Base-by-base conservation (phyloP, 352 stramenopile species). In the Phytophthora ohioensis region DNA sequence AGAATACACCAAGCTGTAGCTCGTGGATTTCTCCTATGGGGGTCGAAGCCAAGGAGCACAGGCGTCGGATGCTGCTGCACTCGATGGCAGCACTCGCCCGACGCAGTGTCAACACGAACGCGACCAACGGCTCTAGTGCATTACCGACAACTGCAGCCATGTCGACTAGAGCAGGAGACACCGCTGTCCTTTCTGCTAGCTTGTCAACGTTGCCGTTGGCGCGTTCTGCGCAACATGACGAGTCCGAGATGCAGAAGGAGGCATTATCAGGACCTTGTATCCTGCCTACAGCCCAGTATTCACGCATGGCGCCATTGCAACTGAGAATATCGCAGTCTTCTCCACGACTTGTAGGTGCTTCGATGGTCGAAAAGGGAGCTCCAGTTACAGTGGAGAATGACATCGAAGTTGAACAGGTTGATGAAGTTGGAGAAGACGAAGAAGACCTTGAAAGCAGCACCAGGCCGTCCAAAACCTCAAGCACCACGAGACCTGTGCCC, bases 71-170 rank as follows among this genome's bases (percentile, higher is more conserved):
- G 61, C 70, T 83, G 36, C 41, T 84, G 57, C 72, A 76, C 36
- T 79, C 68, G 15, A 84, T 85, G 67, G 73, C 78, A 30, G 54
- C 67, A 17, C 64, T 84, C 0, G 76, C 76, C 9, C 73, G 76
- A 13, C 67, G 67, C 30, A 69, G 21, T 10, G 57, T 64, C 11
- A 73, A 53, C 17, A 60, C 59, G n/a, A 67, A 45, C 11, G 36
- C 38, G 36, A 58, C 27, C 43, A 56, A 38, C 39, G 48, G 5
- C n/a, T 53, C 53, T 55, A 51, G 21, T 51, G 51, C 54, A n/a
- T 13, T 48, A 52, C 12, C 62, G 17, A 47, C 63, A 27, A 55
- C 27, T 32, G 53, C 53, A 41, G 38, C 31, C 17, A 51, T 57
- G 35, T 42, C 42, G 46, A 64, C 68, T 71, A 54, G 57, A 48